phyloP scores from a whole-genome alignment of 768 basidiomycete species.

The Russula sp. region DNA sequence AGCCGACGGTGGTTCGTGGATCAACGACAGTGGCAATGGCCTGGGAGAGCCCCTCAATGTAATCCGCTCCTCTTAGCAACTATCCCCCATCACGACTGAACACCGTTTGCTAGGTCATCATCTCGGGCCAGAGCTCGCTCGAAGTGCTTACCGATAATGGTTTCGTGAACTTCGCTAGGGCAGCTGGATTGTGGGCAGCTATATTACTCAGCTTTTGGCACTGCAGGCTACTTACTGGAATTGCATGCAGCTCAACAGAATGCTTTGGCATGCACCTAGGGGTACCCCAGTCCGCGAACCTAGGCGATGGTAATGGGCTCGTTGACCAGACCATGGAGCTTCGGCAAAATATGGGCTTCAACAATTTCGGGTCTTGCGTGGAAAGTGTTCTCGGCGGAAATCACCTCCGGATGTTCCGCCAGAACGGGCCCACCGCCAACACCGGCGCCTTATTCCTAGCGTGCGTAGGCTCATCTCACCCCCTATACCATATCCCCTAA shows the following conservation, averaged over 20 bases:
- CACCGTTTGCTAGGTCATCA: constrained; percentile 42
- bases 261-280: constrained; percentile 36
- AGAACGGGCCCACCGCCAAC: constrained; percentile 50
- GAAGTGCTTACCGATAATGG: constrained; percentile 51
- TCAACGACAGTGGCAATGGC: too few relatives aligned
- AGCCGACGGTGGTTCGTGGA: too few relatives aligned
- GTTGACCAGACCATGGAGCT: constrained; percentile 42
- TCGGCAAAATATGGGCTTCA: constrained; percentile 37
- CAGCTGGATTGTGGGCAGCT: constrained; percentile 54
- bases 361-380: constrained; percentile 37
- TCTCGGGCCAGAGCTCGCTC: constrained; percentile 57
- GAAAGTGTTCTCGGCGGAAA: constrained; percentile 44
- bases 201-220: not conserved
- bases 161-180: constrained; percentile 51
- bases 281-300: constrained; percentile 37
- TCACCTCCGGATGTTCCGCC: constrained; percentile 49
- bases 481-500: not conserved
- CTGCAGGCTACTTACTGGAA: constrained; percentile 24
- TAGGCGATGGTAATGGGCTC: constrained; percentile 44
- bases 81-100: not conserved
- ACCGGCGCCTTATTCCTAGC: constrained; percentile 52
- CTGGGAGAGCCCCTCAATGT: too few relatives aligned
- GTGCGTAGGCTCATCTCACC: constrained; percentile 31
- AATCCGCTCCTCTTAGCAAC: not conserved
- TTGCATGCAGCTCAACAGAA: constrained; percentile 39